Evolutionary conservation across 495 filamentous ascomycete genomes (phyloP), one percentile per base, ranked within the genome.

Genomic region (Xylaria flabelliformis): DNA sequence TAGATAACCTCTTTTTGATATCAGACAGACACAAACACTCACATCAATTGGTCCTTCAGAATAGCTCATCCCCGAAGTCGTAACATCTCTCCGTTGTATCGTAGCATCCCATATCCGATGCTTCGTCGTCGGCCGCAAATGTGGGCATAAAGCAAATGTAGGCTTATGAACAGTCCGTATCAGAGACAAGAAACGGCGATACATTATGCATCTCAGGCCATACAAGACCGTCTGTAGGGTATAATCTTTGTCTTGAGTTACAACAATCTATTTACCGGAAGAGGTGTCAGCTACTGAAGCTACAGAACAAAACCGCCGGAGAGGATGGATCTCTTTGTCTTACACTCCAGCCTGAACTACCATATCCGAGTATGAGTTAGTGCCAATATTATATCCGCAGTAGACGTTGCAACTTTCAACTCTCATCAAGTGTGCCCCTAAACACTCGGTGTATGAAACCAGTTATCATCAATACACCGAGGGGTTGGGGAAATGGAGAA

Each of bases 11-110:
- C 19, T 21, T 51, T 32, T 12, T 21, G 7, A 32, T 32, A 17
- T 26, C 8, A 6, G 44, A 64, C 24, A 61, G n/a, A 21, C 17
- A 67, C 55, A 41, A 12, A 51, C 10, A 79, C 79, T 77, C 65
- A 81, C 79, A 65, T 81, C 78, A 32, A 10, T 51, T 19, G 77
- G 75, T 0, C 79, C 79, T 70, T 77, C 73, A 0, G 32, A 64
- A 69, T 77, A 80, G 55, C 78, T 81, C 73, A 78, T 21, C 26
- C 64, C 55, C 42, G 76, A 67, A n/a, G 71, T 77, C 17, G 50
- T 34, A 61, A 75, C 29, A 8, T 63, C 64, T 65, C 78, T 73
- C 56, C 58, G 55, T 21, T 77, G 74, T 21, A 70, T 29, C 12
- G 29, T 34, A 10, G 51, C 48, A 50, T 26, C 39, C 34, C 64